Conservation (phyloP, 495 filamentous ascomycete species). For the Xylaria sp. region DNA sequence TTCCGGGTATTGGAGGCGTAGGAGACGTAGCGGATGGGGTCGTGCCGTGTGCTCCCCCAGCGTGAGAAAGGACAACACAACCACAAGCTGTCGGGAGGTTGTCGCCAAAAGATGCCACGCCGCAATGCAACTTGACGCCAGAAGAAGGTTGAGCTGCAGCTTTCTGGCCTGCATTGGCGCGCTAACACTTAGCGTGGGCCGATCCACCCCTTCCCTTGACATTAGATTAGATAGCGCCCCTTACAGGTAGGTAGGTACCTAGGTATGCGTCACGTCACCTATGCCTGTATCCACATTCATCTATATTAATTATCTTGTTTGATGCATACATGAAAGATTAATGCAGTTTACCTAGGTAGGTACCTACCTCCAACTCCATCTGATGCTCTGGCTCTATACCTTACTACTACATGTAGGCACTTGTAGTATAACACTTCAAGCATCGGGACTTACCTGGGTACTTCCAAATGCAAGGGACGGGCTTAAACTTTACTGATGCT, state of each 20-base stretch:
- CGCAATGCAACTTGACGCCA: conserved; percentile 19
- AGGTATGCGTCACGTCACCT: too few relatives aligned
- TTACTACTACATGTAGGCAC: too few relatives aligned
- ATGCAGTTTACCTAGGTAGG: too few relatives aligned
- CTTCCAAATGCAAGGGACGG: too few relatives aligned
- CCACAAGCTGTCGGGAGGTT: conserved; percentile 12
- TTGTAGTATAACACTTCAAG: too few relatives aligned
- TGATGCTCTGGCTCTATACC: too few relatives aligned
- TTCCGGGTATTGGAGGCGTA: background rate
- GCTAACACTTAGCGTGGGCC: conserved; percentile 2
- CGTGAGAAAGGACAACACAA: conserved; percentile 6
- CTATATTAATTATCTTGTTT: background rate
- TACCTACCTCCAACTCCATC: too few relatives aligned
- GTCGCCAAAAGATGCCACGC: conserved; percentile 22
- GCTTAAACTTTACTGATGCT: background rate
- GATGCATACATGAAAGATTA: too few relatives aligned
- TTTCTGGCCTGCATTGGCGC: conserved; percentile 21
- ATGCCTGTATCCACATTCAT: too few relatives aligned
- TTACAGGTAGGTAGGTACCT: too few relatives aligned
- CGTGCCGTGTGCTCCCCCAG: conserved; percentile 7
- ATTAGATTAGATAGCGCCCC: background rate
- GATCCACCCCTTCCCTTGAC: background rate
- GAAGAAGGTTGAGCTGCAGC: conserved; percentile 20
- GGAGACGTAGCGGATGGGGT: too few relatives aligned
- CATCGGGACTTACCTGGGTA: too few relatives aligned